Evolutionary conservation across 2,329 filamentous ascomycete species (phyloP).

Genomic region (Tolypocladium ophioglossoides): DNA sequence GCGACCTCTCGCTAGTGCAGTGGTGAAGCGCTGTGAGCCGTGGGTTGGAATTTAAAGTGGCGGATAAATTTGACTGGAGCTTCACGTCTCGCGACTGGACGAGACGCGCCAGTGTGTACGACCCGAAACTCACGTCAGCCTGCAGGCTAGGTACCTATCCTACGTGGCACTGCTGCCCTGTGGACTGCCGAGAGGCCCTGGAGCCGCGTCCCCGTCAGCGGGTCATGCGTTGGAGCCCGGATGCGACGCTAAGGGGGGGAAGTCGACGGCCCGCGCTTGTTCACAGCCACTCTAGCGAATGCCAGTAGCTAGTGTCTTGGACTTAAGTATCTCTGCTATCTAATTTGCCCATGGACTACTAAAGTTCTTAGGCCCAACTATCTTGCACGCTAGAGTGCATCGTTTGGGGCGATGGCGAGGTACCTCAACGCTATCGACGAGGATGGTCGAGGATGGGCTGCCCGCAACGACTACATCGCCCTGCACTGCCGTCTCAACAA

Average conservation of each 20-base stretch:
- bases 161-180: no score
- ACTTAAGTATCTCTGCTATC: neutral
- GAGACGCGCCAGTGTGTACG: neutral
- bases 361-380: rapidly evolving
- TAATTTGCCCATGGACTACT: rapidly evolving
- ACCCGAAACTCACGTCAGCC: no score
- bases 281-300: neutral
- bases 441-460: neutral
- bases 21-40: neutral
- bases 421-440: neutral
- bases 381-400: neutral
- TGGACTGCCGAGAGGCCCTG: no score
- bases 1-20: neutral
- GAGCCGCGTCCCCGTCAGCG: neutral
- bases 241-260: neutral
- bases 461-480: slow-evolving; percentile 10
- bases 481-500: slow-evolving; percentile 1
- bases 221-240: neutral
- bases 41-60: neutral
- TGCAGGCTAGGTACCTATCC: no score
- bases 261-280: neutral
- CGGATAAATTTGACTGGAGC: neutral
- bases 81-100: neutral
- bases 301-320: neutral
- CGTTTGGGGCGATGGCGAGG: neutral